Percentiles rank a stretch among this genome's conserved stretches.
These are phyloP conservation scores for Arthrinium puccinioides DNA, from an alignment of 2,329 filamentous ascomycete species.

Conservation along the genomic window DNA sequence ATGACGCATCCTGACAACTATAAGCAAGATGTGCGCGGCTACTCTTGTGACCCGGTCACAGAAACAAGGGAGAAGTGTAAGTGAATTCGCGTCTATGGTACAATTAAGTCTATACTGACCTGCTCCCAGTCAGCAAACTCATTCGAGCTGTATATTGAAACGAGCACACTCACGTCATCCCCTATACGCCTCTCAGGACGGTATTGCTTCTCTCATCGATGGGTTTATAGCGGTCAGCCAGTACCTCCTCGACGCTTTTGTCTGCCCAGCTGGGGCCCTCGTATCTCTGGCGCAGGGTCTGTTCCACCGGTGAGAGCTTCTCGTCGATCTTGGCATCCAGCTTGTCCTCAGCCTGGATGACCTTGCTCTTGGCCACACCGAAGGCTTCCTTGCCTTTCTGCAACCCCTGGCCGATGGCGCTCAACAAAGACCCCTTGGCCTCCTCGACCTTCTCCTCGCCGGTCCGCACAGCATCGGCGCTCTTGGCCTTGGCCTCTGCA, in stretches of 20 bases:
- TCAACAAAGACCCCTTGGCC: constrained; percentile 29
- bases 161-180: not conserved
- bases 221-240: constrained; percentile 23
- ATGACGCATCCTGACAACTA: not conserved
- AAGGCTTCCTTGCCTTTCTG: constrained; percentile 33
- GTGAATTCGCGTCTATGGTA: constrained; percentile 4
- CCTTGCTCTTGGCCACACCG: constrained; percentile 27
- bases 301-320: constrained; percentile 33
- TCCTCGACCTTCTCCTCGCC: constrained; percentile 23
- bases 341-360: constrained; percentile 28
- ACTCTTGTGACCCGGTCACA: not conserved
- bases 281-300: constrained; percentile 45
- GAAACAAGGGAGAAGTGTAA: too few species aligned
- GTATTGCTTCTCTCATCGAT: constrained; percentile 34
- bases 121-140: not conserved
- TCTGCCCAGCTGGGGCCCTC: constrained; percentile 31
- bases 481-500: constrained; percentile 21
- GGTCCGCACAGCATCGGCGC: constrained; percentile 17
- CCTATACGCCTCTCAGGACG: constrained; percentile 29
- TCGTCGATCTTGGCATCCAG: constrained; percentile 18
- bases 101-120: constrained; percentile 5
- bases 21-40: not conserved
- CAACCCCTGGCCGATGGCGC: constrained; percentile 31
- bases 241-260: constrained; percentile 44
- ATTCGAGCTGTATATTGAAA: not conserved